Percentiles rank a stretch among this genome's conserved stretches.
Evolutionary conservation across 2,329 filamentous ascomycete genomes (phyloP).

Genomic region (Aspergillus ochraceus): DNA sequence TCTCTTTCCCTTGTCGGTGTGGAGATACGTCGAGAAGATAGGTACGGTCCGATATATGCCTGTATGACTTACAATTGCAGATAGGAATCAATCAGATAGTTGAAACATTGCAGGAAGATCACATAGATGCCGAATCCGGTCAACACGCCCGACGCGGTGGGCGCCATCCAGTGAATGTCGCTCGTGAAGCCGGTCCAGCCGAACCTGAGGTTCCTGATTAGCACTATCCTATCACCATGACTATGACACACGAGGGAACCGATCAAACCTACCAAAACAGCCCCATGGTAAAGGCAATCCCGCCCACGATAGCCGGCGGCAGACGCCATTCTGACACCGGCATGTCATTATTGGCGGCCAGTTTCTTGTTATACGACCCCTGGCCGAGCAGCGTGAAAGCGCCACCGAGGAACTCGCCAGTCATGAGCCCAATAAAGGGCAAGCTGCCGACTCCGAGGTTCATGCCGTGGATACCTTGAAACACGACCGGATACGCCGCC

Average conservation of each 20-base stretch:
- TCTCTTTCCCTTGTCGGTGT: neutral
- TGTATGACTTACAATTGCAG: slow-evolving; percentile 34
- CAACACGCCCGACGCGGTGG: slow-evolving; percentile 33
- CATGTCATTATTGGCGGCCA: slow-evolving; percentile 30
- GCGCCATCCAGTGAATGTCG: slow-evolving; percentile 37
- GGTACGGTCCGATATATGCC: too few relatives aligned
- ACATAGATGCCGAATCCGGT: slow-evolving; percentile 34
- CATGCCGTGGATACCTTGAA: slow-evolving; percentile 26
- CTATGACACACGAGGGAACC: neutral
- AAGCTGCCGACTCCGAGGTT: slow-evolving; percentile 28
- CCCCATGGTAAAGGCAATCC: slow-evolving; percentile 33
- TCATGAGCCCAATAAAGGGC: slow-evolving; percentile 29
- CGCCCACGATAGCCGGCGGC: slow-evolving; percentile 31
- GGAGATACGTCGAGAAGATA: too few relatives aligned
- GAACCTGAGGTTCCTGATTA: slow-evolving; percentile 16
- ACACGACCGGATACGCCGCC: slow-evolving; percentile 30
- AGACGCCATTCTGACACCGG: slow-evolving; percentile 36
- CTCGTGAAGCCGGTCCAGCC: slow-evolving; percentile 36
- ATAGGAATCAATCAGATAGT: slow-evolving; percentile 42
- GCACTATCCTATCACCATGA: neutral
- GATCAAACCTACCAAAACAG: slow-evolving; percentile 32
- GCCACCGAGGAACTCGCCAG: slow-evolving; percentile 31
- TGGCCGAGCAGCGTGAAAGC: slow-evolving; percentile 28
- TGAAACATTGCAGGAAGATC: slow-evolving; percentile 38
- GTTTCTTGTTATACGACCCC: slow-evolving; percentile 28